Percentiles rank a stretch among this genome's conserved stretches.
phyloP scores from a whole-genome alignment of 139 green algal genomes.

The Volvox reticuliferus region DNA sequence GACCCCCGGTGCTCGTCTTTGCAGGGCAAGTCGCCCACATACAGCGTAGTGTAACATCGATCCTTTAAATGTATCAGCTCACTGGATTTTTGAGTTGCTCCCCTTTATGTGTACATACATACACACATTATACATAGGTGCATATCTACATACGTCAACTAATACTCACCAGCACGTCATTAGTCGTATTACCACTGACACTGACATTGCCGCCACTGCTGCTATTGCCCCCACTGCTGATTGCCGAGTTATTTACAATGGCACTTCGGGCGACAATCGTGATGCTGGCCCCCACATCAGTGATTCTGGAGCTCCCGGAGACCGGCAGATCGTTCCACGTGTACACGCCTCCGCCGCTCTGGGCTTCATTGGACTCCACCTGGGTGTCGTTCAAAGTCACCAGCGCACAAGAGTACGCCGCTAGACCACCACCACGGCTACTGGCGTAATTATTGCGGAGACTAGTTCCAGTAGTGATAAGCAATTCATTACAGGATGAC shows the following conservation, averaged over 20 bases:
- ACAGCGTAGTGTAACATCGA: too few relatives aligned
- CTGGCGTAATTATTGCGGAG: conserved; percentile 7
- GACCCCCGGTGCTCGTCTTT: too few relatives aligned
- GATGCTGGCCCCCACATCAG: not conserved
- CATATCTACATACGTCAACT: not conserved
- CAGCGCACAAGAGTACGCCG: not conserved
- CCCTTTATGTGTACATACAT: not conserved
- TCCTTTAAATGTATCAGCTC: too few relatives aligned
- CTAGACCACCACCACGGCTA: not conserved
- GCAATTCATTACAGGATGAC: conserved; percentile 9
- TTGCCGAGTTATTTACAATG: not conserved
- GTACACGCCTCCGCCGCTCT: not conserved
- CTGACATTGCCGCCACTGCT: too few relatives aligned
- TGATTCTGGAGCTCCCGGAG: not conserved
- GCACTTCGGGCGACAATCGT: not conserved
- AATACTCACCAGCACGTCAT: not conserved
- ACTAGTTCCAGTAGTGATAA: not conserved
- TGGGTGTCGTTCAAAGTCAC: not conserved
- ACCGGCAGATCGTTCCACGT: not conserved
- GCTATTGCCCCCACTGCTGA: too few relatives aligned
- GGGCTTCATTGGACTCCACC: not conserved
- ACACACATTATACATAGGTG: not conserved
- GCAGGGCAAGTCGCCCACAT: too few relatives aligned
- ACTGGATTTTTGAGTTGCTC: too few relatives aligned
- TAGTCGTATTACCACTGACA: not conserved